Evolutionary conservation across 1,284 basidiomycete genomes (phyloP).

Genomic region (Rhodotorula sp.): DNA sequence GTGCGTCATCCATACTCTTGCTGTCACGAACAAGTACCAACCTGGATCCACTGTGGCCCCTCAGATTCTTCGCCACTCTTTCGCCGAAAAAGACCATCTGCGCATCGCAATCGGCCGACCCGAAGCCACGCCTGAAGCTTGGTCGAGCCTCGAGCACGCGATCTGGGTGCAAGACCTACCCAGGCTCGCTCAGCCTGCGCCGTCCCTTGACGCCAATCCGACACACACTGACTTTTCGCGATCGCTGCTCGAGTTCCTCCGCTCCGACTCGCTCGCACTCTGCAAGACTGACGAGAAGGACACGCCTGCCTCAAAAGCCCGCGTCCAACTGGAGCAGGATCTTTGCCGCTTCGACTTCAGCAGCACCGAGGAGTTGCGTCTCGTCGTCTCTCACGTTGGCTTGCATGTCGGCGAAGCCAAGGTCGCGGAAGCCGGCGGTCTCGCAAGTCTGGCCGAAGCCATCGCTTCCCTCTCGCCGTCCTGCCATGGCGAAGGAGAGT

Average conservation of each 20-base stretch:
- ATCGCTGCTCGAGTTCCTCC: constrained; percentile 1
- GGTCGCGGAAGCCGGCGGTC: not conserved
- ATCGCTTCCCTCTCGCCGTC: not conserved
- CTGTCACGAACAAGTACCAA: not conserved
- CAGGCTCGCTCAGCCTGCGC: not conserved
- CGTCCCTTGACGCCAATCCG: not conserved
- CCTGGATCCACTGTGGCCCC: not conserved
- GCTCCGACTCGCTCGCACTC: not conserved
- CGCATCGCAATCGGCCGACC: constrained; percentile 2
- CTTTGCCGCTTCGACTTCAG: not conserved
- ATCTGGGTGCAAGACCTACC: constrained; percentile 9
- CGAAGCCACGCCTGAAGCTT: not conserved
- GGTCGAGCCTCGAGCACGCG: constrained; percentile 1
- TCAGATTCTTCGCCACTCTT: not conserved
- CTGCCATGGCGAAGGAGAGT: not conserved
- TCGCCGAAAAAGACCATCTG: not conserved
- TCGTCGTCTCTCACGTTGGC: not conserved
- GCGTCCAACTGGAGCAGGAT: not conserved
- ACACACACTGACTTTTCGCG: constrained; percentile 8
- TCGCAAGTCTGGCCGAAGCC: constrained; percentile 5
- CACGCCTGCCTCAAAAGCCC: not conserved
- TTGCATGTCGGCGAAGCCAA: not conserved
- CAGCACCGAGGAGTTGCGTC: not conserved
- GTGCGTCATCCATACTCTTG: not conserved
- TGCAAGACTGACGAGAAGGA: not conserved